Evolutionary conservation across 2,329 filamentous ascomycete genomes (phyloP).

Genomic region (Cytospora chrysosperma): DNA sequence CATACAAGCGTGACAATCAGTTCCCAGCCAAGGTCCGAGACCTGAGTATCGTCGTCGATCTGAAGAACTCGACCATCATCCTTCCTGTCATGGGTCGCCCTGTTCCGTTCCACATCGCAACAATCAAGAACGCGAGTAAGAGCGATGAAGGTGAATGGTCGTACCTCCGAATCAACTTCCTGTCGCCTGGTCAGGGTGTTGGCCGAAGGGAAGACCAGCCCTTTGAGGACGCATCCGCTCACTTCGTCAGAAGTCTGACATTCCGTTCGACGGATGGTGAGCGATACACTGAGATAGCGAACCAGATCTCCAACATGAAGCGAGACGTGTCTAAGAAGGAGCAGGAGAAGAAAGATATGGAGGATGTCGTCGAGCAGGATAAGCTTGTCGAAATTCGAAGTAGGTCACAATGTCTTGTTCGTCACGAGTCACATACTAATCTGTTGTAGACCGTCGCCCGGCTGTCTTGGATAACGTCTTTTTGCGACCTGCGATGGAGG

Average conservation of each 20-base stretch:
- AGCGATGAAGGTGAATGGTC: conserved; percentile 94
- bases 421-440: conserved; percentile 38
- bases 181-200: conserved; percentile 95
- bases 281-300: conserved; percentile 85
- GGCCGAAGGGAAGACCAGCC: conserved; percentile 96
- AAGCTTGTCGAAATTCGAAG: conserved; percentile 94
- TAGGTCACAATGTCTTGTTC: conserved; percentile 44
- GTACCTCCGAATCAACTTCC: conserved; percentile 93
- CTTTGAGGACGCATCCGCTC: conserved; percentile 92
- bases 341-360: conserved; percentile 99
- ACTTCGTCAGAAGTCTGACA: conserved; percentile 93
- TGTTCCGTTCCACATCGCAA: conserved; percentile 95
- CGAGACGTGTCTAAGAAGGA: conserved; percentile 89
- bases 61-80: conserved; percentile 85
- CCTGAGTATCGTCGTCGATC: conserved; percentile 84
- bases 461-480: conserved; percentile 91
- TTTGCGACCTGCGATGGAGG: conserved; percentile 91
- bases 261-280: conserved; percentile 89
- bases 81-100: conserved; percentile 96
- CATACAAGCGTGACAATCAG: conserved; percentile 97
- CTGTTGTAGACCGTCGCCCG: conserved; percentile 74
- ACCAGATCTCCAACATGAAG: conserved; percentile 94
- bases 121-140: conserved; percentile 98
- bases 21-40: conserved; percentile 81
- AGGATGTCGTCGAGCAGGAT: conserved; percentile 98